Conservation (phyloP, 1,284 basidiomycete genomes). For the Calocybe gambosa region DNA sequence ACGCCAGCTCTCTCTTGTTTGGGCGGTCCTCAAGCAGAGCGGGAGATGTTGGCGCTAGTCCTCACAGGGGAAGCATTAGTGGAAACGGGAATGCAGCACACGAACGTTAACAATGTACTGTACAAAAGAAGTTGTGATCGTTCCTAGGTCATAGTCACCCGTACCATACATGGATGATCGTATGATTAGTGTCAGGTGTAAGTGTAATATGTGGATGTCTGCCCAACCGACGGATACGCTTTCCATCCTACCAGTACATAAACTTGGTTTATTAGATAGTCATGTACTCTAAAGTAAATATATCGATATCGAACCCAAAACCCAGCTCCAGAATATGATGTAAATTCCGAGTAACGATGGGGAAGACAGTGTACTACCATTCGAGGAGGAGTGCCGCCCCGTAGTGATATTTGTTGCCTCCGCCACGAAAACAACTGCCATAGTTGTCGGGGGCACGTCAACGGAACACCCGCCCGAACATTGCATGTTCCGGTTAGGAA, state of each 20-base stretch:
- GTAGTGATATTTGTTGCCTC: constrained; percentile 2
- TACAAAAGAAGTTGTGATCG: background rate
- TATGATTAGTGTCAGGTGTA: background rate
- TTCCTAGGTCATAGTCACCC: no score
- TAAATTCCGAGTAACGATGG: background rate
- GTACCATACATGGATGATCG: no score
- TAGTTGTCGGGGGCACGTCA: constrained; percentile 36
- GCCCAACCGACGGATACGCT: background rate
- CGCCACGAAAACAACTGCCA: constrained; percentile 36
- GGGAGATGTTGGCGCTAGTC: constrained; percentile 15
- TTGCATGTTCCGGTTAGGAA: constrained; percentile 30
- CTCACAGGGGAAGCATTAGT: constrained; percentile 10
- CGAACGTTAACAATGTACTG: background rate
- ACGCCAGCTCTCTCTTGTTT: constrained; percentile 58
- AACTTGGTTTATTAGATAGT: background rate
- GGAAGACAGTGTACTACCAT: background rate
- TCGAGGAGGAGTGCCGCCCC: background rate
- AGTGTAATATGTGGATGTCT: background rate
- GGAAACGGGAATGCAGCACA: constrained; percentile 1
- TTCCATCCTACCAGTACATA: no score
- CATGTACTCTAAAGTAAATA: background rate
- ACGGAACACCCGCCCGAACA: constrained; percentile 37
- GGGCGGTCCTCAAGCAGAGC: constrained; percentile 30
- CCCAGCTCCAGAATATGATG: background rate
- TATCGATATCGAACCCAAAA: background rate